Evolutionary conservation across 331 rosid species (phyloP), one percentile per base, ranked within the genome.

Genomic region (Rhamnella rubrinervis): DNA sequence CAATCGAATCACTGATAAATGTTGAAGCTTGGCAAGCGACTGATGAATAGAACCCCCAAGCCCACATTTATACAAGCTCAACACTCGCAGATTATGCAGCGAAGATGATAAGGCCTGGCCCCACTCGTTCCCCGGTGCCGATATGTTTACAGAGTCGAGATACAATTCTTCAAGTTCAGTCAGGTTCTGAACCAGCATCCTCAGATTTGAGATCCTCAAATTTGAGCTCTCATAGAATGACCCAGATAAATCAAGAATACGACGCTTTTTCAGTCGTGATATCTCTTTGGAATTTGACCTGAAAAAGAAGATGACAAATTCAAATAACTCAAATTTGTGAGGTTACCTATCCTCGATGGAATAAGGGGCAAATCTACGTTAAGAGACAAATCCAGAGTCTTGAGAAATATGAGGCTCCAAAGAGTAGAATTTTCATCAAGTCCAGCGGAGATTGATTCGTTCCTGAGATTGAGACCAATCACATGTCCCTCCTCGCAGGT

Each of bases 201-300:
- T 28, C 20, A 78, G 67, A 47, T 62, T 5, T 56, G 86, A n/a
- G n/a, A n/a, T n/a, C n/a, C n/a, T n/a, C n/a, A n/a, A n/a, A n/a
- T n/a, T n/a, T n/a, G n/a, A n/a, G n/a, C n/a, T n/a, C n/a, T n/a
- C n/a, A n/a, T n/a, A n/a, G n/a, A n/a, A n/a, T n/a, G n/a, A n/a
- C n/a, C n/a, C n/a, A n/a, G 72, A 52, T 8, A 85, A 12, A 75
- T 80, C 78, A 60, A 85, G 84, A 80, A 72, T 53, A 10, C 8
- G 66, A 52, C 81, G 80, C 46, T 62, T 75, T 59, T 11, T 68
- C 1, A 78, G 39, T 9, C 9, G 35, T 17, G 78, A 78, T 18
- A 81, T 81, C 53, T 66, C 75, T 0, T 16, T 0, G 90, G 90
- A 53, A 85, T 80, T 75, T 82, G 87, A 44, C 83, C 86, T 53